Conservation (phyloP, 2,329 filamentous ascomycete species). For the Fusarium brevicatenulatum region DNA sequence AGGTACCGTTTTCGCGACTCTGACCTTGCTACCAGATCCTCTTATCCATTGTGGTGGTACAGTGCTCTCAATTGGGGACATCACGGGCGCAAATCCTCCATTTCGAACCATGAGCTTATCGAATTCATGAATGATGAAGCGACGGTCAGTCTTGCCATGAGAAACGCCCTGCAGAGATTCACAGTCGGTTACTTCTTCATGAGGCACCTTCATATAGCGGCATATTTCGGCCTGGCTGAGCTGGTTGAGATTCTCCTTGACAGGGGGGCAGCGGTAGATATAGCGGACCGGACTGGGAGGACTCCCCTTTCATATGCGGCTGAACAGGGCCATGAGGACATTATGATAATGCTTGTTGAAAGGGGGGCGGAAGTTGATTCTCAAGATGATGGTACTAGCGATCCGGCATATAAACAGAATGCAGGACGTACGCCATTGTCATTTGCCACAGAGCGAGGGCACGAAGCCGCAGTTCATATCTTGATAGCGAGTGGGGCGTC, state of each 20-base stretch:
- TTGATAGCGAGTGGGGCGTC: accelerated
- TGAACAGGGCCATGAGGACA: accelerated
- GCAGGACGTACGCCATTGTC: not conserved
- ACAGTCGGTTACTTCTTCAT: not conserved
- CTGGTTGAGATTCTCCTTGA: not conserved
- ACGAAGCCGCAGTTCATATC: not conserved
- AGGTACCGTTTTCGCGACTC: not conserved
- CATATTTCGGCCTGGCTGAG: not conserved
- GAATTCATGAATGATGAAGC: not conserved
- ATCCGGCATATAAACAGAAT: no score
- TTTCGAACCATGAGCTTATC: not conserved
- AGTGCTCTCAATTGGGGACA: not conserved
- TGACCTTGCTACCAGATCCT: accelerated
- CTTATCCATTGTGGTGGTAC: not conserved
- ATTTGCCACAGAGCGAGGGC: not conserved
- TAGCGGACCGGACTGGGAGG: not conserved
- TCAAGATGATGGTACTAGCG: no score
- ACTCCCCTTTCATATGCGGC: not conserved
- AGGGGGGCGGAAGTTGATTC: not conserved
- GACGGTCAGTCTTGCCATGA: not conserved
- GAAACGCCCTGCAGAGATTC: not conserved
- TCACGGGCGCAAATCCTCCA: not conserved
- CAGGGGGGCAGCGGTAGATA: not conserved
- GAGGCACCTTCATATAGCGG: not conserved
- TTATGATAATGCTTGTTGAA: accelerated